Evolutionary conservation across 2,329 filamentous ascomycete genomes (phyloP).

Genomic region (Monosporascus cannonballus): DNA sequence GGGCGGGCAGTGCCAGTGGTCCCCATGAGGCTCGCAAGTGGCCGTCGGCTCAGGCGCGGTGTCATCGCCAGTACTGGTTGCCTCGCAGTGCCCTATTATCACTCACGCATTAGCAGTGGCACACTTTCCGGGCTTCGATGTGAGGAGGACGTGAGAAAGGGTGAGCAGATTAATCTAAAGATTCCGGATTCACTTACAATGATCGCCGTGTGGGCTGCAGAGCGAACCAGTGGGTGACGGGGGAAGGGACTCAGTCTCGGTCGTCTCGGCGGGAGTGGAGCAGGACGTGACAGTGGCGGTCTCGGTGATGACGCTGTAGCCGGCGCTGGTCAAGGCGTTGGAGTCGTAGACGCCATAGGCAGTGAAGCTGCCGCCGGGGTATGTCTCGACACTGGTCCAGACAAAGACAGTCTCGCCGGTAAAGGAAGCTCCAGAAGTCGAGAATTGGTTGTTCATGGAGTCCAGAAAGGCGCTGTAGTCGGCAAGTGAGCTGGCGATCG

Average conservation of each 20-base stretch:
- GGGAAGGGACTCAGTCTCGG: not conserved
- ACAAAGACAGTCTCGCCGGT: constrained; percentile 9
- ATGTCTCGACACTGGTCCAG: constrained; percentile 9
- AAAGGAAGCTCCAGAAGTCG: constrained; percentile 8
- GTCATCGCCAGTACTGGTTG: not conserved
- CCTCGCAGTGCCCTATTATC: not conserved
- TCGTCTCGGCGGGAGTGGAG: constrained; percentile 2
- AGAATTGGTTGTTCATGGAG: constrained; percentile 16
- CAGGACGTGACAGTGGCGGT: constrained; percentile 3
- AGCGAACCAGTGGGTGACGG: constrained; percentile 9
- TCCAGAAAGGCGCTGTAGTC: constrained; percentile 10
- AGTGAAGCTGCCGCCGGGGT: constrained; percentile 12
- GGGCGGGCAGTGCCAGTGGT: constrained; percentile 3
- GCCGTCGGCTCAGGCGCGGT: not conserved
- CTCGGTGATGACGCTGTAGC: constrained; percentile 13
- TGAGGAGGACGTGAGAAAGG: not conserved
- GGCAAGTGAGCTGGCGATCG: constrained; percentile 11
- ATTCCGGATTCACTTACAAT: constrained; percentile 4
- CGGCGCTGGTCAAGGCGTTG: constrained; percentile 13
- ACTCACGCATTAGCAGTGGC: not conserved
- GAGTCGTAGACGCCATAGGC: constrained; percentile 16
- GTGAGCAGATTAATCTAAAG: not conserved
- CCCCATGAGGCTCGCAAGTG: not conserved
- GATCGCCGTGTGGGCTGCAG: constrained; percentile 7
- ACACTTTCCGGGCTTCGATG: not conserved